Evolutionary conservation across 2,329 filamentous ascomycete genomes (phyloP).

Genomic region (Monilinia vaccinii-corymbosi): DNA sequence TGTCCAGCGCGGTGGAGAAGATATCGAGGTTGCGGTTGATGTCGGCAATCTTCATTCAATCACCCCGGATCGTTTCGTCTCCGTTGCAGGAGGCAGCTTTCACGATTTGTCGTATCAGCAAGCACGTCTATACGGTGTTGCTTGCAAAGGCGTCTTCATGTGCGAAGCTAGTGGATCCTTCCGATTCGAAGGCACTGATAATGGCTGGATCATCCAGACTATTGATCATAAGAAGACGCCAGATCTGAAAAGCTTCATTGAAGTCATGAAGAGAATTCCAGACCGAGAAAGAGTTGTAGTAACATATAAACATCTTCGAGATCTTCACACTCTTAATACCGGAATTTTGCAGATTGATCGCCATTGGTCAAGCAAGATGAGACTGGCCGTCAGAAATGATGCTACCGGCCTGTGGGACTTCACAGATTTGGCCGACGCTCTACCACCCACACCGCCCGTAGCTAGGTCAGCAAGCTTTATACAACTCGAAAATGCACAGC

Average conservation of each 20-base stretch:
- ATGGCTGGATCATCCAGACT: slow-evolving; percentile 87
- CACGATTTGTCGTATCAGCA: slow-evolving; percentile 97
- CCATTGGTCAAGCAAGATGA: slow-evolving; percentile 95
- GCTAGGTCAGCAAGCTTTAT: slow-evolving; percentile 83
- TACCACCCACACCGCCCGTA: slow-evolving; percentile 64
- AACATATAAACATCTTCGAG: slow-evolving; percentile 89
- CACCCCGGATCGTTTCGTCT: slow-evolving; percentile 91
- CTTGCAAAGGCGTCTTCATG: slow-evolving; percentile 85
- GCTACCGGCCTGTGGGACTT: slow-evolving; percentile 91
- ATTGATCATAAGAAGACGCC: slow-evolving; percentile 88
- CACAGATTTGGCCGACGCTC: slow-evolving; percentile 68
- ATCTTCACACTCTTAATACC: slow-evolving; percentile 90
- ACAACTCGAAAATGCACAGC: slow-evolving; percentile 76
- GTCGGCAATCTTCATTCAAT: slow-evolving; percentile 90
- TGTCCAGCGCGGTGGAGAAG: slow-evolving; percentile 80
- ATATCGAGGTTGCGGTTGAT: slow-evolving; percentile 68
- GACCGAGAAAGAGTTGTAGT: slow-evolving; percentile 79
- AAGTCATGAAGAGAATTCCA: slow-evolving; percentile 82
- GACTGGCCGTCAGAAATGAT: slow-evolving; percentile 85
- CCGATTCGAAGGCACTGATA: slow-evolving; percentile 82
- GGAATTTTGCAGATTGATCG: slow-evolving; percentile 87
- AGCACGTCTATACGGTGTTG: slow-evolving; percentile 88
- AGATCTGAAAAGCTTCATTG: slow-evolving; percentile 78
- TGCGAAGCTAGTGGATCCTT: slow-evolving; percentile 94
- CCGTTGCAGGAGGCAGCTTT: slow-evolving; percentile 88